Percentiles rank a stretch among this genome's conserved stretches.
phyloP scores from a whole-genome alignment of 2,329 filamentous ascomycete species.

The Cadophora malorum region DNA sequence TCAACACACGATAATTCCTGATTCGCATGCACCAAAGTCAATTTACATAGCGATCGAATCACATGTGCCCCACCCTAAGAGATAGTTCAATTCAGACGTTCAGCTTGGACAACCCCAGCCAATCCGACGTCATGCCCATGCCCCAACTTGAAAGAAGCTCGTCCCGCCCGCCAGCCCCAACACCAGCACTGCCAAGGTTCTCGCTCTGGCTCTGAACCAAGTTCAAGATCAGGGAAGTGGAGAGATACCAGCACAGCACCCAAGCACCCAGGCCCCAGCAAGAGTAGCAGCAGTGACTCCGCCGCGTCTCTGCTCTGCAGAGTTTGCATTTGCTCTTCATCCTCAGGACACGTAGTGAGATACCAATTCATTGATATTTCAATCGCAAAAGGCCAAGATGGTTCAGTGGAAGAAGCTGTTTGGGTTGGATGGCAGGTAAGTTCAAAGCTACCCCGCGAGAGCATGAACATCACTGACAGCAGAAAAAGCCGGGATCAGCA shows the following conservation, averaged over 20 bases:
- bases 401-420: slow-evolving; percentile 45
- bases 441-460: slow-evolving; percentile 25
- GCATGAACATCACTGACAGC: slow-evolving; percentile 23
- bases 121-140: slow-evolving; percentile 13
- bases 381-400: slow-evolving; percentile 28
- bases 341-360: background rate
- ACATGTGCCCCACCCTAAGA: background rate
- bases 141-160: background rate
- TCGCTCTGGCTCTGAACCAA: background rate
- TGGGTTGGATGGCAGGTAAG: slow-evolving; percentile 41
- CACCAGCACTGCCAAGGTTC: background rate
- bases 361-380: slow-evolving; percentile 1
- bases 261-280: background rate
- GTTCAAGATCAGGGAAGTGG: slow-evolving; percentile 31
- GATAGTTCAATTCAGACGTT: too few species aligned
- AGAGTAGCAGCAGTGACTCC: background rate
- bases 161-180: background rate
- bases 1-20: slow-evolving; percentile 5
- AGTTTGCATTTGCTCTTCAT: background rate
- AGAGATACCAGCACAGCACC: slow-evolving; percentile 6
- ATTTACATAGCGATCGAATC: background rate
- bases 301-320: background rate
- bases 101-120: background rate
- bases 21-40: background rate
- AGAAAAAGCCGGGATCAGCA: slow-evolving; percentile 35